These are phyloP conservation scores for Aspergillus hortae DNA, from an alignment of 2,329 filamentous ascomycete species.

Conservation along the genomic window DNA sequence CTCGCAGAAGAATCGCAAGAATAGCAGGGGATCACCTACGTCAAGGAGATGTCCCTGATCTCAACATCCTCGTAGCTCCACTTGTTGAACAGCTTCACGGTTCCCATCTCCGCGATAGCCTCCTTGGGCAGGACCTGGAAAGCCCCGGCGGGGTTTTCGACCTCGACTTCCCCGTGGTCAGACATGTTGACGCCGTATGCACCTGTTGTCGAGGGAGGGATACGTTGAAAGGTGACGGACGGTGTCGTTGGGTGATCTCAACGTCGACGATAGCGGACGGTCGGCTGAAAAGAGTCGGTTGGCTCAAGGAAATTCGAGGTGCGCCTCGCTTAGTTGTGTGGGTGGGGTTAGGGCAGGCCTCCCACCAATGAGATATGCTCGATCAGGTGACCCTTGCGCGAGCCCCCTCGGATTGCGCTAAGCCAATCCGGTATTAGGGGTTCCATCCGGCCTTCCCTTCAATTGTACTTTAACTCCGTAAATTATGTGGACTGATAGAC, in stretches of 20 bases:
- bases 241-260: slow-evolving; percentile 38
- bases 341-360: slow-evolving; percentile 36
- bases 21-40: slow-evolving; percentile 63
- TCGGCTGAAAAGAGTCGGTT: slow-evolving; percentile 34
- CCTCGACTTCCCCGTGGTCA: slow-evolving; percentile 91
- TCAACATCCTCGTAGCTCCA: slow-evolving; percentile 99
- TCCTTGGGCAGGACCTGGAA: slow-evolving; percentile 90
- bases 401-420: slow-evolving; percentile 1
- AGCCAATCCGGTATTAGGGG: not conserved
- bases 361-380: slow-evolving; percentile 15
- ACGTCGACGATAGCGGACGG: slow-evolving; percentile 33
- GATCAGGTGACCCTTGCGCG: slow-evolving; percentile 23
- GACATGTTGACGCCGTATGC: slow-evolving; percentile 66
- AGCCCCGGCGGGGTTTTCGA: slow-evolving; percentile 67
- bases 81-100: slow-evolving; percentile 97
- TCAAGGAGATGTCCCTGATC: slow-evolving; percentile 99
- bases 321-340: slow-evolving; percentile 43
- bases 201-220: slow-evolving; percentile 37
- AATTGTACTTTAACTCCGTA: too few species aligned
- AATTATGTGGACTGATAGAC: too few species aligned
- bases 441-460: too few species aligned
- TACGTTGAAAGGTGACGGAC: slow-evolving; percentile 37
- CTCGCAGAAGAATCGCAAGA: slow-evolving; percentile 22
- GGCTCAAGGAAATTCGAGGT: slow-evolving; percentile 37
- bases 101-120: slow-evolving; percentile 81